Percentiles rank a stretch among this genome's conserved stretches.
These are phyloP conservation scores for Gregarina niphandrodes DNA, from an alignment of 169 alveolate species.

Conservation along the genomic window DNA sequence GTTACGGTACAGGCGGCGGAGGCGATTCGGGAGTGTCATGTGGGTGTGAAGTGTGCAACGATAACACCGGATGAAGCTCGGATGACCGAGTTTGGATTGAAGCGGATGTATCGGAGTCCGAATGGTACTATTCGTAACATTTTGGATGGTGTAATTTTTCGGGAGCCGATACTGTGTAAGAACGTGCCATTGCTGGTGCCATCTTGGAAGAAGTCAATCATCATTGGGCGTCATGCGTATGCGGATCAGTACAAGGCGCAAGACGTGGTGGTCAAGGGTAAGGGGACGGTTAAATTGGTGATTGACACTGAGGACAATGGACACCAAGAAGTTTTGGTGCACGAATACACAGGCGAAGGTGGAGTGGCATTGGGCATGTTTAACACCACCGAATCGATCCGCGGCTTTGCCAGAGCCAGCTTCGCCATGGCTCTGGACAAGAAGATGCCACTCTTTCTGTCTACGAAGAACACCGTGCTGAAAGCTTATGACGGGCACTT, in stretches of 20 bases:
- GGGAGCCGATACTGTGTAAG: slow-evolving; percentile 72
- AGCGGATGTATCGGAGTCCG: slow-evolving; percentile 78
- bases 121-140: slow-evolving; percentile 77
- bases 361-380: slow-evolving; percentile 77
- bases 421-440: slow-evolving; percentile 55
- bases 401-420: slow-evolving; percentile 66
- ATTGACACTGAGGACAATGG: slow-evolving; percentile 51
- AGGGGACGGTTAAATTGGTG: slow-evolving; percentile 54
- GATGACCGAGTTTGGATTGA: slow-evolving; percentile 60
- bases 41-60: slow-evolving; percentile 82
- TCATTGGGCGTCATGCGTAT: slow-evolving; percentile 80
- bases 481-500: slow-evolving; percentile 73
- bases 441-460: slow-evolving; percentile 60
- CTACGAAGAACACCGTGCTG: slow-evolving; percentile 69
- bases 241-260: slow-evolving; percentile 78
- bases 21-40: slow-evolving; percentile 57
- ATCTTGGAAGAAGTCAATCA: slow-evolving; percentile 50
- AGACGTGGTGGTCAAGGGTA: slow-evolving; percentile 42
- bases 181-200: slow-evolving; percentile 68
- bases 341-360: slow-evolving; percentile 31
- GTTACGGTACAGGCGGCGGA: slow-evolving; percentile 81
- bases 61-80: slow-evolving; percentile 87
- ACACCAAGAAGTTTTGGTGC: slow-evolving; percentile 19
- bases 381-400: slow-evolving; percentile 64
- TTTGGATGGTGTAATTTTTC: slow-evolving; percentile 74